Base-by-base conservation (phyloP, 148 eudicot species). In the Agrostemma githago region DNA sequence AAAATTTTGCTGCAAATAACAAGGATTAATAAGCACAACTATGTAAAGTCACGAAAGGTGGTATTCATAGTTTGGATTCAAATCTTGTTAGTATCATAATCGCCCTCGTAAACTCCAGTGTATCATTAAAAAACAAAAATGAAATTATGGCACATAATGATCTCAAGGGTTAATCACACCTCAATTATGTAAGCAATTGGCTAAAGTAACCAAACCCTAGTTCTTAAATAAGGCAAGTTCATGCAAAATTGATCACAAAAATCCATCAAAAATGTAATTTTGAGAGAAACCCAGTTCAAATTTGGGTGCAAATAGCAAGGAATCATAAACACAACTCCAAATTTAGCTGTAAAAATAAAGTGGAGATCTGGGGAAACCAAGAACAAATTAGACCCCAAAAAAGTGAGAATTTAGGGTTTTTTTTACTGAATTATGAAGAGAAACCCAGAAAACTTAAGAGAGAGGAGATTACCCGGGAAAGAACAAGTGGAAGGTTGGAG, bases 211-310 rank as follows among this genome's bases (percentile, higher is more conserved):
- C 74, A 39, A 66, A 19, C 14, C 21, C 16, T 67, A 3, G 14
- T 70, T 58, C 72, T 46, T 59, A 48, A 19, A 44, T 43, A 11
- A 34, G 20, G 48, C 51, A 20, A 46, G 69, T 66, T 58, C 69
- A 38, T 75, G 73, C 42, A 5, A 66, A 38, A 8, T 12, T 58
- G 38, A 43, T 48, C 59, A 48, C 17, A 46, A 68, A 19, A 17
- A 5, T 37, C 59, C 59, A 68, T 68, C 21, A 61, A 43, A 48
- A 61, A 38, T n/a, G 72, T 43, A 56, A 59, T 43, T 70, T 34
- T 80, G 70, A 17, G 8, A 43, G 43, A 75, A 65, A 65, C 76
- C 79, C 62, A 74, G 51, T 3, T 54, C 57, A 74, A 69, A 17
- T 51, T 44, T 39, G 54, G 58, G 65, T 70, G 58, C 21, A 72